These are phyloP conservation scores for Aspergillus tamarii DNA, from an alignment of 2,329 filamentous ascomycete genomes.

Conservation along the genomic window DNA sequence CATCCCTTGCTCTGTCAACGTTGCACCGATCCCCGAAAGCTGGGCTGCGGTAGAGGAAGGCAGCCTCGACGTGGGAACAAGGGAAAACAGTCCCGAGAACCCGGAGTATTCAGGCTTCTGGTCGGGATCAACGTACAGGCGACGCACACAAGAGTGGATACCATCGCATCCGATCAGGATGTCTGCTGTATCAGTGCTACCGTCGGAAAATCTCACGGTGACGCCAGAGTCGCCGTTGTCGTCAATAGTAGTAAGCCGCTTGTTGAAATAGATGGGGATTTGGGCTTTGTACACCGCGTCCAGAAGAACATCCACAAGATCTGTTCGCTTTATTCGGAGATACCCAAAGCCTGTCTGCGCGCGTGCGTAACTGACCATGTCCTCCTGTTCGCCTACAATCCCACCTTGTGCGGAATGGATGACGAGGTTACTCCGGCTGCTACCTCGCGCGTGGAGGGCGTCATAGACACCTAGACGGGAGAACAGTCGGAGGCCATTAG, in stretches of 20 bases:
- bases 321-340: neutral
- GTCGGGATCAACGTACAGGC: neutral
- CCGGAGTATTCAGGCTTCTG: neutral
- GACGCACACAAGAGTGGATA: neutral
- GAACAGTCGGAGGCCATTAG: conserved; percentile 35
- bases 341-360: neutral
- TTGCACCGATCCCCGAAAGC: neutral
- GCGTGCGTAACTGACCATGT: neutral
- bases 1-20: neutral
- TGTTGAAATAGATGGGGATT: neutral
- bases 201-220: neutral
- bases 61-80: neutral
- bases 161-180: neutral
- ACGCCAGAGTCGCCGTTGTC: neutral
- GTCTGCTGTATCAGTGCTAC: neutral
- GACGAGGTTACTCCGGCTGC: neutral
- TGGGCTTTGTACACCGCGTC: neutral
- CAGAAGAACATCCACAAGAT: neutral
- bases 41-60: neutral
- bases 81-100: neutral
- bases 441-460: neutral
- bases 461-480: conserved; percentile 28
- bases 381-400: neutral
- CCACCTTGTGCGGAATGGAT: neutral
- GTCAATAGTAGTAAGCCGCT: neutral